A percentile compares a stretch with the other conserved stretches of the same genome.
phyloP scores from a whole-genome alignment of 2,329 filamentous ascomycete species.

The Calycina herbarum region DNA sequence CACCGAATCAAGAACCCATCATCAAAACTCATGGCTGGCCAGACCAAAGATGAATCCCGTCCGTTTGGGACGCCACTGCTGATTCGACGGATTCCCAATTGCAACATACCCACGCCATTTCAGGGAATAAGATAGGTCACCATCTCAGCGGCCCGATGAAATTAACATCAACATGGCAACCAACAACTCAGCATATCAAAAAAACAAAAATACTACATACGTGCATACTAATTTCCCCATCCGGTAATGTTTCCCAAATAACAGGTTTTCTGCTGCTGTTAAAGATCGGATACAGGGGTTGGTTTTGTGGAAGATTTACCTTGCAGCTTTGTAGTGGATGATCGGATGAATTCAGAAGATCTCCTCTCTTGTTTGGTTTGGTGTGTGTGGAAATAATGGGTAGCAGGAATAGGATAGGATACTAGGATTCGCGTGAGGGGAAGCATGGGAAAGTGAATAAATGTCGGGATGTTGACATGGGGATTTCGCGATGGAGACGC shows the following conservation, averaged over 20 bases:
- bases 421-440: no score
- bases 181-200: not conserved
- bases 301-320: conserved; percentile 18
- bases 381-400: no score
- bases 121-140: not conserved
- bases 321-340: conserved; percentile 19
- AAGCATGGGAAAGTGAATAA: no score
- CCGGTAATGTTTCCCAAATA: not conserved
- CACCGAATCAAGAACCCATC: no score
- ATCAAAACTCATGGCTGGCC: no score
- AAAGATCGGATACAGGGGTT: conserved; percentile 19
- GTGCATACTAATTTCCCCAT: not conserved
- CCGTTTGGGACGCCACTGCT: no score
- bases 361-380: no score
- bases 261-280: not conserved
- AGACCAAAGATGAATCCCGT: no score
- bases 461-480: no score
- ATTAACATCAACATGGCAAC: not conserved
- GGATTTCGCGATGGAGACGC: no score
- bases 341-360: no score
- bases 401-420: no score
- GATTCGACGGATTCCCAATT: not conserved
- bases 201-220: conserved; percentile 7
- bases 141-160: not conserved
- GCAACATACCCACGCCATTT: not conserved